Conservation (phyloP, 2,329 filamentous ascomycete species). For the Fusarium agapanthi region DNA sequence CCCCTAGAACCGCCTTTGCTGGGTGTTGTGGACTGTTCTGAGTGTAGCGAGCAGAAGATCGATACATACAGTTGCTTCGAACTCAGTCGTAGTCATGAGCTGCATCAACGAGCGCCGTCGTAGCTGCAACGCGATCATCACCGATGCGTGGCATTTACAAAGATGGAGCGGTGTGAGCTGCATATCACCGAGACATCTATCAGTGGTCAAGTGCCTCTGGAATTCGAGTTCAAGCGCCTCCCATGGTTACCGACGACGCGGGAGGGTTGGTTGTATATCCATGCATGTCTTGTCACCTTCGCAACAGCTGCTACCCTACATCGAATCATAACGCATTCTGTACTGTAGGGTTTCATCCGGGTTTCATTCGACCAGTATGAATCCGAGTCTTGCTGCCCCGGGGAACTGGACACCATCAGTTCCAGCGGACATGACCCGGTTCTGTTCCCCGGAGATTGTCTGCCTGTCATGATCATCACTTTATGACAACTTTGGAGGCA, state of each 20-base stretch:
- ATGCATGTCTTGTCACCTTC: neutral
- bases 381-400: neutral
- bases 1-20: neutral
- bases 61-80: constrained; percentile 17
- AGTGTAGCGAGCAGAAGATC: neutral
- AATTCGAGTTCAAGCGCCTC: neutral
- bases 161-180: constrained; percentile 17
- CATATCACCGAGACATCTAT: constrained; percentile 1
- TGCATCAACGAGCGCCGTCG: constrained; percentile 14
- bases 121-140: neutral
- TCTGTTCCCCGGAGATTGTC: constrained; percentile 8
- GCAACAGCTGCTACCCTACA: constrained; percentile 14
- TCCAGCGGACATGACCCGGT: neutral
- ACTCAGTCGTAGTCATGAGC: neutral
- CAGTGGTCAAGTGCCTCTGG: neutral
- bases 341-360: neutral
- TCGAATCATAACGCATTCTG: neutral
- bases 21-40: neutral
- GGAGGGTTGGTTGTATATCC: neutral
- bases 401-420: neutral
- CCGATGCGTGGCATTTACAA: neutral
- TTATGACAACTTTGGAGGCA: neutral
- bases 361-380: neutral
- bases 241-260: neutral
- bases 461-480: constrained; percentile 4